These are phyloP conservation scores for Haberlea rhodopensis DNA, from an alignment of 257 asterid species.

Conservation along the genomic window DNA sequence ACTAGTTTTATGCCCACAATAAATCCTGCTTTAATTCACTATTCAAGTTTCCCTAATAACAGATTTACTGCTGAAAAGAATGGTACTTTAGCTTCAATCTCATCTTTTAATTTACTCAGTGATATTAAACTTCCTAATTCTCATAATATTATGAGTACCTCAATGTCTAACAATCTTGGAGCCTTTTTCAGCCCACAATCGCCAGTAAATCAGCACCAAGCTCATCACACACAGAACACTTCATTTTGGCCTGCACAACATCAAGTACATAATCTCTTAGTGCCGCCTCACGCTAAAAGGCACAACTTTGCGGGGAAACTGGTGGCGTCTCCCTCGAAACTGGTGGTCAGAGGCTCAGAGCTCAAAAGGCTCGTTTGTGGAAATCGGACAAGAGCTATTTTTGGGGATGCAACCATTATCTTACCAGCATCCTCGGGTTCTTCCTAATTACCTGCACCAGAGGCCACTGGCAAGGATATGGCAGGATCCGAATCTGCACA, in stretches of 20 bases:
- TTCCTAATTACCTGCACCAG: conserved; percentile 51
- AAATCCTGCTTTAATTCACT: not conserved
- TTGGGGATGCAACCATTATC: conserved; percentile 37
- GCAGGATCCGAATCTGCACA: conserved; percentile 44
- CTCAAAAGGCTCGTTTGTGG: conserved; percentile 44
- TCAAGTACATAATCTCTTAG: conserved; percentile 47
- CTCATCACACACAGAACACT: conserved; percentile 49
- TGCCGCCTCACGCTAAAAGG: conserved; percentile 65
- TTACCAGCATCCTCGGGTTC: conserved; percentile 54
- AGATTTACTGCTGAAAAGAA: conserved; percentile 44
- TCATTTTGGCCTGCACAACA: conserved; percentile 63
- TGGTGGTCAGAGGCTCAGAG: conserved; percentile 39
- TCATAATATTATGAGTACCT: conserved; percentile 29
- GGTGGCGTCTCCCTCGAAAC: conserved; percentile 32
- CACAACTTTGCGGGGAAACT: conserved; percentile 44
- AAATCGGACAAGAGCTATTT: conserved; percentile 47
- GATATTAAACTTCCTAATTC: conserved; percentile 22
- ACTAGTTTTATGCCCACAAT: conserved; percentile 39
- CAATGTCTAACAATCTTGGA: conserved; percentile 40
- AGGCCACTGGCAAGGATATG: conserved; percentile 35
- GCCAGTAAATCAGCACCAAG: conserved; percentile 61
- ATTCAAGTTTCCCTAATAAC: conserved; percentile 35
- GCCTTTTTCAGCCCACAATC: conserved; percentile 51
- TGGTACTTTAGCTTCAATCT: conserved; percentile 28
- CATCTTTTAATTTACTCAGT: conserved; percentile 27